Percentiles rank a stretch among this genome's conserved stretches.
phyloP scores from a whole-genome alignment of 148 eudicot species.

The Cornus kousa region DNA sequence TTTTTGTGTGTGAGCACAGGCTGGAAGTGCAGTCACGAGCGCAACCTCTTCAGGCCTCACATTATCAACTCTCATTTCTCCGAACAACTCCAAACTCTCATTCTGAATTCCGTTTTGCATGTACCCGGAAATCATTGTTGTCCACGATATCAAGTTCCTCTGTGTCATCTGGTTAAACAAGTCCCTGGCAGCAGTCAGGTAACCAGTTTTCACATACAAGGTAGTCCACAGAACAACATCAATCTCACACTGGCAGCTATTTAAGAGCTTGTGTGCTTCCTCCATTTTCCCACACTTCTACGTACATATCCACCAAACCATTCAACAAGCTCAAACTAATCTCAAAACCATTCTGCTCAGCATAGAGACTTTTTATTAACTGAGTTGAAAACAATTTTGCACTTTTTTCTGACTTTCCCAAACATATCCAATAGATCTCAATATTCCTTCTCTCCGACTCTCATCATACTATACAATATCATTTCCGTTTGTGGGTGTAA shows the following conservation, averaged over 20 bases:
- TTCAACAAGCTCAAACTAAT: background rate
- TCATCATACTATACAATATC: too few relatives aligned
- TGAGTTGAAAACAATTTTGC: too few relatives aligned
- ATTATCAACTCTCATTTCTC: background rate
- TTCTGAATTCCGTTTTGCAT: background rate
- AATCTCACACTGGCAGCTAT: background rate
- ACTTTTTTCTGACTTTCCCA: too few relatives aligned
- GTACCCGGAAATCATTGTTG: background rate
- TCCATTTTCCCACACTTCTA: background rate
- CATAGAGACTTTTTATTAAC: background rate
- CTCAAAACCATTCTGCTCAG: background rate
- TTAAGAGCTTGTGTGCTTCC: background rate
- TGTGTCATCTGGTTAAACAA: background rate
- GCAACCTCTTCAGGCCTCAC: background rate
- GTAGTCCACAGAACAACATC: background rate
- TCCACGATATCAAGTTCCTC: background rate
- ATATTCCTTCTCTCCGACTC: too few relatives aligned
- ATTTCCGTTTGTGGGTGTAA: too few relatives aligned
- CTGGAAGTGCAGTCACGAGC: background rate
- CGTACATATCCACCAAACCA: background rate
- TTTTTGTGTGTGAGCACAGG: background rate
- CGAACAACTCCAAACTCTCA: background rate
- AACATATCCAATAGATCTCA: too few relatives aligned
- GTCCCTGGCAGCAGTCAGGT: background rate
- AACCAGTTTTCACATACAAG: background rate